A percentile compares a stretch with the other conserved stretches of the same genome.
Evolutionary conservation across 768 basidiomycete genomes (phyloP).

Genomic region (Inosperma sp.): DNA sequence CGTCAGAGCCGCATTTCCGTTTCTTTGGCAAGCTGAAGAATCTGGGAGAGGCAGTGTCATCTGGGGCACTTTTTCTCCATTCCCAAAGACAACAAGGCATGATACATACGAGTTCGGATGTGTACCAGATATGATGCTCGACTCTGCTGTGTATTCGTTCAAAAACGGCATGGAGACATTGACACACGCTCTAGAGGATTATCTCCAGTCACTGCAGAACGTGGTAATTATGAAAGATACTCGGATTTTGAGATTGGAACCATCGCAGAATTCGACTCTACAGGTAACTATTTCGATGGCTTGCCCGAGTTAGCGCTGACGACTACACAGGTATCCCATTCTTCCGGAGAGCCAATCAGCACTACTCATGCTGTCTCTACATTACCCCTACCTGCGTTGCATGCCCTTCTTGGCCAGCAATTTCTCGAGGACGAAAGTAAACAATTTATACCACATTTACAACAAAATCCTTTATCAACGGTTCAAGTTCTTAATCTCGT

Average conservation of each 20-base stretch:
- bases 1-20: slow-evolving; percentile 71
- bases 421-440: slow-evolving; percentile 8
- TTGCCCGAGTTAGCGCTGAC: slow-evolving; percentile 8
- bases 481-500: slow-evolving; percentile 89
- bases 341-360: slow-evolving; percentile 20
- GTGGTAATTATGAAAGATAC: slow-evolving; percentile 53
- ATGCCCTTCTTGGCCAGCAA: slow-evolving; percentile 33
- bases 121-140: slow-evolving; percentile 43
- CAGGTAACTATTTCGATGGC: slow-evolving; percentile 35
- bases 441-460: slow-evolving; percentile 55
- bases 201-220: slow-evolving; percentile 45
- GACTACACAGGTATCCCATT: slow-evolving; percentile 17
- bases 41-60: slow-evolving; percentile 67
- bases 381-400: slow-evolving; percentile 57
- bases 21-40: slow-evolving; percentile 65
- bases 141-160: slow-evolving; percentile 79
- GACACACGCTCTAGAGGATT: slow-evolving; percentile 47
- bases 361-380: slow-evolving; percentile 76
- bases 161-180: slow-evolving; percentile 69
- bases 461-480: slow-evolving; percentile 65
- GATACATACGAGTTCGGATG: slow-evolving; percentile 40
- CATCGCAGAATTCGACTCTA: slow-evolving; percentile 34
- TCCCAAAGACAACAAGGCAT: slow-evolving; percentile 11
- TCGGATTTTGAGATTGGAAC: slow-evolving; percentile 33
- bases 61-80: slow-evolving; percentile 44